phyloP scores from a whole-genome alignment of 306 rosid genomes.

The Lathyrus aphaca region DNA sequence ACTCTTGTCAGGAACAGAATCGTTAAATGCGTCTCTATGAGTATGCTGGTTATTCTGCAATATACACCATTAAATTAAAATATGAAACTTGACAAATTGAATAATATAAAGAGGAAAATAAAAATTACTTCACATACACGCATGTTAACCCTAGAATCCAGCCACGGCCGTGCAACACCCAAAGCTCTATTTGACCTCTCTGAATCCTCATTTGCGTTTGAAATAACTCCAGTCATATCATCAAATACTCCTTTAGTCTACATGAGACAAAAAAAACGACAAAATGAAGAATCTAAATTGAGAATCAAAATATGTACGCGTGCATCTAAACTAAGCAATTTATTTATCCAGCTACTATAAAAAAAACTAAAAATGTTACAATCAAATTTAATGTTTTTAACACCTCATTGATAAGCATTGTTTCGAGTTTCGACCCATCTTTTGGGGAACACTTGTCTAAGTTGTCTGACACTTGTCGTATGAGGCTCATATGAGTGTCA shows the following conservation, averaged over 20 bases:
- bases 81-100: constrained; percentile 3
- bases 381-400: no score
- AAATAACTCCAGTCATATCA: constrained; percentile 54
- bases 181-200: constrained; percentile 58
- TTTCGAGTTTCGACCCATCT: no score
- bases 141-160: constrained; percentile 60
- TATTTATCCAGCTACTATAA: no score
- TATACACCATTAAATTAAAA: constrained; percentile 38
- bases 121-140: constrained; percentile 53
- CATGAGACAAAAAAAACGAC: constrained; percentile 32
- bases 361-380: no score
- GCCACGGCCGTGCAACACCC: constrained; percentile 65
- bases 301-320: no score
- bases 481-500: no score
- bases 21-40: constrained; percentile 57
- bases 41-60: constrained; percentile 71
- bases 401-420: no score
- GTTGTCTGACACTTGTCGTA: no score
- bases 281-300: background rate
- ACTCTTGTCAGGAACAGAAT: constrained; percentile 68
- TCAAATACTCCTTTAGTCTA: constrained; percentile 70
- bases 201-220: constrained; percentile 56
- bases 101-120: constrained; percentile 2
- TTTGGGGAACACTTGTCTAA: no score
- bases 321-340: no score